These are phyloP conservation scores for Hamigera avellanea DNA, from an alignment of 495 filamentous ascomycete genomes.

Conservation along the genomic window DNA sequence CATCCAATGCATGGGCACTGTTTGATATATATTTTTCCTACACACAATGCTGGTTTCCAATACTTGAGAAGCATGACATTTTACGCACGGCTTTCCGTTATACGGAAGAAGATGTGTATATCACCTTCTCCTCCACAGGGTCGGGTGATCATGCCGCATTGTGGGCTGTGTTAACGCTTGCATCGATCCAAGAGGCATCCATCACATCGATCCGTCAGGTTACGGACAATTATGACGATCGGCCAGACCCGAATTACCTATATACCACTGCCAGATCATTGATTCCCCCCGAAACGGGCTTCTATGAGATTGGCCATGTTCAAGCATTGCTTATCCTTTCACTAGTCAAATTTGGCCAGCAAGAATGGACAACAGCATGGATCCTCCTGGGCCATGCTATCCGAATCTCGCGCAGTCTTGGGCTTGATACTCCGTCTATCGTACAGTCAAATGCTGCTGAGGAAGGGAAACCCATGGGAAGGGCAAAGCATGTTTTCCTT, in stretches of 20 bases:
- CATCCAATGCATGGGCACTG: conserved; percentile 42
- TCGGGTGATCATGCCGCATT: conserved; percentile 49
- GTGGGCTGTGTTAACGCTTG: conserved; percentile 48
- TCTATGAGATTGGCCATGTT: conserved; percentile 45
- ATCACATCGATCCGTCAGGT: conserved; percentile 24
- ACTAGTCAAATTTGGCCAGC: conserved; percentile 44
- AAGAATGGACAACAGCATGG: conserved; percentile 43
- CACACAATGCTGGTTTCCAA: conserved; percentile 64
- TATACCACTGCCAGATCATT: conserved; percentile 44
- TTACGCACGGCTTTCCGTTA: conserved; percentile 36
- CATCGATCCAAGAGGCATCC: conserved; percentile 35
- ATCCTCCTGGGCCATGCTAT: conserved; percentile 50
- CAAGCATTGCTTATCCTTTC: conserved; percentile 51
- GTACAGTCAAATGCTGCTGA: conserved; percentile 5
- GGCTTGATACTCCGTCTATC: conserved; percentile 17
- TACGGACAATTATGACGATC: conserved; percentile 8
- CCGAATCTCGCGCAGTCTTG: conserved; percentile 39
- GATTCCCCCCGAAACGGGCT: conserved; percentile 42
- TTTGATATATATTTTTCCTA: conserved; percentile 65
- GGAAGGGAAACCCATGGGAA: conserved; percentile 13
- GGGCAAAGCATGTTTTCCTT: conserved; percentile 40
- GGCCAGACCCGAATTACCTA: conserved; percentile 21
- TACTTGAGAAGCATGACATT: conserved; percentile 57
- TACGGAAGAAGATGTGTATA: conserved; percentile 25
- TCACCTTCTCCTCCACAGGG: conserved; percentile 15